Conservation (phyloP, 139 green algal species). For the Eudorina sp. region DNA sequence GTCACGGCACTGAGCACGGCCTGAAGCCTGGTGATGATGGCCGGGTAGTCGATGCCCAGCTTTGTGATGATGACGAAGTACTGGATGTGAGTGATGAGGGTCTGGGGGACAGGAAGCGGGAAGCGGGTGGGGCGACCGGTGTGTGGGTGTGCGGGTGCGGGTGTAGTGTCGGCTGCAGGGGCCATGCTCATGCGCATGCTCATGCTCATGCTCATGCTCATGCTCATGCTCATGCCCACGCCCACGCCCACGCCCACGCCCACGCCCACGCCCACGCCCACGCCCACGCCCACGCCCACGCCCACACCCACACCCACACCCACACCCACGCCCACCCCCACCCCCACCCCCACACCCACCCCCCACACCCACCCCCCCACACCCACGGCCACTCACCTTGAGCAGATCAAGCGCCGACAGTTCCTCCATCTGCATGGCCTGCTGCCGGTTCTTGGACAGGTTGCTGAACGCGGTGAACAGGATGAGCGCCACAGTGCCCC, state of each 20-base stretch:
- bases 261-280: not conserved
- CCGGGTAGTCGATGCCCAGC: constrained; percentile 13
- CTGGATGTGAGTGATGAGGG: constrained; percentile 18
- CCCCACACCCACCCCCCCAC: too few relatives aligned
- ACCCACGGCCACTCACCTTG: constrained; percentile 9
- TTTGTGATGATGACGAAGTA: constrained; percentile 14
- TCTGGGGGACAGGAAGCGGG: not conserved
- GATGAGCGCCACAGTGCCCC: not conserved
- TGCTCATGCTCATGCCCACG: too few relatives aligned
- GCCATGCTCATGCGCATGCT: too few relatives aligned
- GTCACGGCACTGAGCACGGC: not conserved
- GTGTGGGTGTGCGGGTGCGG: too few relatives aligned
- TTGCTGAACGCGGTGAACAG: not conserved
- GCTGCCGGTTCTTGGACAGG: not conserved
- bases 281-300: too few relatives aligned
- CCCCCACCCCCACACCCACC: too few relatives aligned
- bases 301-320: too few relatives aligned
- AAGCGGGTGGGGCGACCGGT: too few relatives aligned
- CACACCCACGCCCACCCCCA: too few relatives aligned
- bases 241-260: too few relatives aligned
- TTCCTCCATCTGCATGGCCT: not conserved
- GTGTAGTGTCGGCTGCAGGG: not conserved
- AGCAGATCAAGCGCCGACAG: not conserved
- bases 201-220: too few relatives aligned
- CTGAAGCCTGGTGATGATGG: not conserved